A percentile compares a stretch with the other conserved stretches of the same genome.
phyloP scores from a whole-genome alignment of 202 grass and related monocot species.

The Setaria italica region DNA sequence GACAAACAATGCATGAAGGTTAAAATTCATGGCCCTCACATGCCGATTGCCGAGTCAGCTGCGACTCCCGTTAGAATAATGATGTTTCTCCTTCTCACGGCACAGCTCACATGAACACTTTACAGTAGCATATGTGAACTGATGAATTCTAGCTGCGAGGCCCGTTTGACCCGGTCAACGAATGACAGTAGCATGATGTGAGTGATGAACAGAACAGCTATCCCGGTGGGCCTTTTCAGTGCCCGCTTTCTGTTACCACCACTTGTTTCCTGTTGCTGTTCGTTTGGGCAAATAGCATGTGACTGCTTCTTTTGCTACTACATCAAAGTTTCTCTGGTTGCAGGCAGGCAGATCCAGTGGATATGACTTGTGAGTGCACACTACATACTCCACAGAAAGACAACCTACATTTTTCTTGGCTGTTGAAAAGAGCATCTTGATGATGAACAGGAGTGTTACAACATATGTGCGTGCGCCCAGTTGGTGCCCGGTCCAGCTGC shows the following conservation, averaged over 20 bases:
- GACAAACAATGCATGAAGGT: neutral
- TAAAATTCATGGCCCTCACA: conserved; percentile 37
- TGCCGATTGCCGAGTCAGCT: conserved; percentile 36
- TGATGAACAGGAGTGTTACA: neutral
- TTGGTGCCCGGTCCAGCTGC: too few relatives aligned
- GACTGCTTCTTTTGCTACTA: conserved; percentile 20
- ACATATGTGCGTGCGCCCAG: too few relatives aligned
- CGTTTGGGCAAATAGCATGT: conserved; percentile 40
- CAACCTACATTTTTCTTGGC: conserved; percentile 18
- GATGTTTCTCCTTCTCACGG: conserved; percentile 43
- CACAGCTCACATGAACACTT: conserved; percentile 44
- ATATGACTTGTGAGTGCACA: too few relatives aligned
- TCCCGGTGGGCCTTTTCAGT: conserved; percentile 40
- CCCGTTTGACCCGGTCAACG: conserved; percentile 55
- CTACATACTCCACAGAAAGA: neutral
- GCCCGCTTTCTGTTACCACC: conserved; percentile 34
- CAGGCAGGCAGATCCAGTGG: conserved; percentile 17
- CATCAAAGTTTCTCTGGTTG: conserved; percentile 25
- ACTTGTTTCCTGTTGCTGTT: conserved; percentile 55
- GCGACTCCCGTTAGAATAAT: conserved; percentile 32
- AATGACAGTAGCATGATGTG: conserved; percentile 45
- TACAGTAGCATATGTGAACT: conserved; percentile 44
- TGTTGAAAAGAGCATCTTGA: neutral
- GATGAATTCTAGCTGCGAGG: conserved; percentile 36
- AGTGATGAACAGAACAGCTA: conserved; percentile 36